Conservation (phyloP, 805 yeast species). For the Nakazawaea wyomingensis region DNA sequence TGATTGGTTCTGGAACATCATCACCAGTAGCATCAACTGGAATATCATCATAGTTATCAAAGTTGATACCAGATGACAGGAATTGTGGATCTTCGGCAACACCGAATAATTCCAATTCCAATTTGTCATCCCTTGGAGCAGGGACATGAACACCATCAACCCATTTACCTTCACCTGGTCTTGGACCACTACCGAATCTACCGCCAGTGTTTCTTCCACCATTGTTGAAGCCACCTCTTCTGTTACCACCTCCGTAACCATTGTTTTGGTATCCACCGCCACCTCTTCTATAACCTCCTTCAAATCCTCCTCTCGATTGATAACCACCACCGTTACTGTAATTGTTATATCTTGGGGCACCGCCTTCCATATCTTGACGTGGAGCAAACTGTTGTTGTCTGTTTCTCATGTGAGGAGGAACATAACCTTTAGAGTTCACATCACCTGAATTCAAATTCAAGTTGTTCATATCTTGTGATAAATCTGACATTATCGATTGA, state of each 20-base stretch:
- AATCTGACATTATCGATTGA: slow-evolving; percentile 59
- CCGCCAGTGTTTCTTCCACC: slow-evolving; percentile 29
- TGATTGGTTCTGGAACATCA: slow-evolving; percentile 89
- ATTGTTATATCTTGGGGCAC: slow-evolving; percentile 13
- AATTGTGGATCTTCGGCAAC: slow-evolving; percentile 62
- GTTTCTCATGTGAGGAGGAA: slow-evolving; percentile 45
- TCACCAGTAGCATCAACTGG: slow-evolving; percentile 98
- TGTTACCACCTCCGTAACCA: slow-evolving; percentile 32
- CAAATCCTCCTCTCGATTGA: slow-evolving; percentile 17
- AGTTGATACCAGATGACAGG: slow-evolving; percentile 96
- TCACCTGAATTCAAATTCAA: slow-evolving; percentile 38
- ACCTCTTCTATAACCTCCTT: slow-evolving; percentile 25
- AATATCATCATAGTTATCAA: slow-evolving; percentile 96
- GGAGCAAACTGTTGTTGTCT: slow-evolving; percentile 10
- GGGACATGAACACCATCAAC: slow-evolving; percentile 85
- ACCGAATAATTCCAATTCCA: slow-evolving; percentile 85
- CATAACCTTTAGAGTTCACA: slow-evolving; percentile 26
- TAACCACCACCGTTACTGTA: slow-evolving; percentile 23
- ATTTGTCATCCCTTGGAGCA: slow-evolving; percentile 60
- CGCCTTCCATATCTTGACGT: slow-evolving; percentile 7
- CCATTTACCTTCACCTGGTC: slow-evolving; percentile 72
- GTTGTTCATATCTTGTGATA: slow-evolving; percentile 52
- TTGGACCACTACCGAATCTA: slow-evolving; percentile 25
- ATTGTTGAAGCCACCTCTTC: slow-evolving; percentile 25
- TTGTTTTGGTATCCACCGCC: slow-evolving; percentile 26